Evolutionary conservation across 805 yeast genomes (phyloP).

Genomic region (Ogataea pini): DNA sequence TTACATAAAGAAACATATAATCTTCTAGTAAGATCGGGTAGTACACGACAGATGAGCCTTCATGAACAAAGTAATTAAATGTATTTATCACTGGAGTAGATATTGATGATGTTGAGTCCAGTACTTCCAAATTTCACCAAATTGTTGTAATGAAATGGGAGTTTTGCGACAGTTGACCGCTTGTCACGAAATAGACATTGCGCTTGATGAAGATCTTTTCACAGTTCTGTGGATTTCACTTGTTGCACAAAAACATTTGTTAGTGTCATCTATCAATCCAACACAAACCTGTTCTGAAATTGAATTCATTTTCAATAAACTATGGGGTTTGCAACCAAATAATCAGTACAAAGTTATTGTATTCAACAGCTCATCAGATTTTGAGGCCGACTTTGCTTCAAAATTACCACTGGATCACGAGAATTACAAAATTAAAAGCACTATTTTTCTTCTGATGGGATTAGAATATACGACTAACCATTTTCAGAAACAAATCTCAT

Average conservation of each 20-base stretch:
- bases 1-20: too few relatives aligned
- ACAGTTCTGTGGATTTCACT: slow-evolving; percentile 25
- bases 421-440: slow-evolving; percentile 1
- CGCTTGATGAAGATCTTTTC: slow-evolving; percentile 25
- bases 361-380: slow-evolving; percentile 7
- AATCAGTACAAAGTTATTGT: neutral
- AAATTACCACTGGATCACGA: slow-evolving; percentile 7
- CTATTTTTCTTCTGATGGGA: slow-evolving; percentile 7
- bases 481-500: slow-evolving; percentile 15
- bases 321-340: slow-evolving; percentile 16
- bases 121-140: too few relatives aligned
- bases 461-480: slow-evolving; percentile 13
- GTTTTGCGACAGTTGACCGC: slow-evolving; percentile 2
- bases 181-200: slow-evolving; percentile 8
- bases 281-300: slow-evolving; percentile 21
- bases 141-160: slow-evolving; percentile 10
- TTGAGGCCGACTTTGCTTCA: slow-evolving; percentile 9
- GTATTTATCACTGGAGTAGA: too few relatives aligned
- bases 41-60: neutral
- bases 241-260: slow-evolving; percentile 31
- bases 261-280: slow-evolving; percentile 26
- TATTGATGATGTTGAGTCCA: too few relatives aligned
- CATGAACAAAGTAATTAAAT: too few relatives aligned
- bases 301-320: slow-evolving; percentile 4
- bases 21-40: too few relatives aligned